Evolutionary conservation across 139 green algal genomes (phyloP).

Genomic region (Closterium sp.): DNA sequence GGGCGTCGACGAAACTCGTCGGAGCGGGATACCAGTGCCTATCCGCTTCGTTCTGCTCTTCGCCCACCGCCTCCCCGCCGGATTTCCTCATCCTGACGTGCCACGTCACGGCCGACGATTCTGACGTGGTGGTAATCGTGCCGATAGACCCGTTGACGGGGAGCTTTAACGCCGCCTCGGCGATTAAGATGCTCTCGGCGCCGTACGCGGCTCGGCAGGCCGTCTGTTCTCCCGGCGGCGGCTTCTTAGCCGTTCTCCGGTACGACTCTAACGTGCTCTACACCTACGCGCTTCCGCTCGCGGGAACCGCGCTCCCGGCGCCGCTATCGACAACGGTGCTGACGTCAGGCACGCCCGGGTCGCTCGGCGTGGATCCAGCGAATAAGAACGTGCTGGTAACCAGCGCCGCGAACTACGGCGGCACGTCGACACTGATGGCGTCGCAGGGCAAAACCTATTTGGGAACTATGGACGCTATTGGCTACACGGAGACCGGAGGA

Average conservation of each 20-base stretch:
- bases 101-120: not conserved
- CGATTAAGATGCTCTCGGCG: not conserved
- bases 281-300: not conserved
- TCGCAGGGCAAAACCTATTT: not conserved
- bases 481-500: not conserved
- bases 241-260: not conserved
- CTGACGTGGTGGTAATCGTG: not conserved
- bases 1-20: not conserved
- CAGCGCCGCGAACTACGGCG: not conserved
- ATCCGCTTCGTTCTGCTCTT: not conserved
- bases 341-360: not conserved
- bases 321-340: not conserved
- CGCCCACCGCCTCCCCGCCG: not conserved
- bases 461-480: not conserved
- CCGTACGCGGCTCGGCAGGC: not conserved
- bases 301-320: not conserved
- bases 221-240: not conserved
- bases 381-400: not conserved
- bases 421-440: not conserved
- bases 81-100: not conserved
- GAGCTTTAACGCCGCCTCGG: not conserved
- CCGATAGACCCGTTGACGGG: not conserved
- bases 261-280: not conserved
- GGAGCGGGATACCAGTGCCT: not conserved
- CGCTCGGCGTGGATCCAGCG: not conserved